A percentile compares a stretch with the other conserved stretches of the same genome.
phyloP scores from a whole-genome alignment of 2,329 filamentous ascomycete genomes.

The Ophiocordyceps unilateralis region DNA sequence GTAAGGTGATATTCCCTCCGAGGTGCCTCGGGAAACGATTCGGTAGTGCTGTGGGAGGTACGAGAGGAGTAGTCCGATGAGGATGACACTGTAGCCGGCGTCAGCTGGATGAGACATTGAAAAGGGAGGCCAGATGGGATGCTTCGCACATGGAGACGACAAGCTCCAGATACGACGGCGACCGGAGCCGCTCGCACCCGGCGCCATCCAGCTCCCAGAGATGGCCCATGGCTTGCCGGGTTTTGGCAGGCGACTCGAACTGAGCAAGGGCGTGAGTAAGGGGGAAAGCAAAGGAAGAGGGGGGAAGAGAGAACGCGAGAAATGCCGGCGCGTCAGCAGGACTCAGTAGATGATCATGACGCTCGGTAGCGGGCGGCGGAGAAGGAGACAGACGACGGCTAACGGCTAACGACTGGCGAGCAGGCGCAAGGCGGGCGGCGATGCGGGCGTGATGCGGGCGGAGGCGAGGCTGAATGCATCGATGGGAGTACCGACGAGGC shows the following conservation, averaged over 20 bases:
- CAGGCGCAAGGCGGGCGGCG: too few relatives aligned
- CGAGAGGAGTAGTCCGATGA: constrained; percentile 76
- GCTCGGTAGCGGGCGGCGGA: not conserved
- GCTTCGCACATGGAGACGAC: constrained; percentile 33
- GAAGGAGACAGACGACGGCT: not conserved
- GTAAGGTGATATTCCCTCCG: constrained; percentile 88
- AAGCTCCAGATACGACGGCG: constrained; percentile 36
- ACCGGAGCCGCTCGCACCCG: constrained; percentile 31
- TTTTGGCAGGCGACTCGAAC: not conserved
- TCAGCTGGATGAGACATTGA: not conserved
- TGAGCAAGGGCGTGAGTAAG: not conserved
- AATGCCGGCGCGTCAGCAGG: not conserved
- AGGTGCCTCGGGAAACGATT: constrained; percentile 70
- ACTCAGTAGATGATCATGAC: not conserved
- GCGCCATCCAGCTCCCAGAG: constrained; percentile 2
- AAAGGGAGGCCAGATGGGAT: not conserved
- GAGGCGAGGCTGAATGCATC: not conserved
- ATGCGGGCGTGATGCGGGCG: not conserved
- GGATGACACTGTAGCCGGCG: constrained; percentile 39
- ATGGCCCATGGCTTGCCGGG: constrained; percentile 1
- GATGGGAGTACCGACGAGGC: not conserved
- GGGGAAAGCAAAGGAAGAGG: not conserved
- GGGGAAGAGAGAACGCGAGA: not conserved
- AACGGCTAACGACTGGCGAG: too few relatives aligned
- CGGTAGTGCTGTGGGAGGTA: constrained; percentile 91